Evolutionary conservation across 208 protist genomes (phyloP).

Genomic region (Leishmania tropica): DNA sequence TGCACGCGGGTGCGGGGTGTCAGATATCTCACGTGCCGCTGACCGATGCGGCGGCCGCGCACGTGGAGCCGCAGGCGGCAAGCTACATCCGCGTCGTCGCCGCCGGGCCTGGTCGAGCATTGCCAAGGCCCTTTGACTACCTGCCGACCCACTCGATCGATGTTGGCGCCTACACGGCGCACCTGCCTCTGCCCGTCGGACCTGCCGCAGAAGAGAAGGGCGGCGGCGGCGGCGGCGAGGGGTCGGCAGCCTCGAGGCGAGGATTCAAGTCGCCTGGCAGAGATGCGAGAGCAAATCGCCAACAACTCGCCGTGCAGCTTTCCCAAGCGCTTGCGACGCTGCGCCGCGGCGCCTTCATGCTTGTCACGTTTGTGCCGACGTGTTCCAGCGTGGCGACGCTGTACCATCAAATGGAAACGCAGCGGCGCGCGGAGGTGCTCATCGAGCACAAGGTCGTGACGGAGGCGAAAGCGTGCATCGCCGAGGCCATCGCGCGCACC

Average conservation of each 20-base stretch:
- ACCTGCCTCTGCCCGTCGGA: conserved; percentile 39
- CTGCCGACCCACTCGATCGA: conserved; percentile 52
- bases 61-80: conserved; percentile 37
- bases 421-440: conserved; percentile 46
- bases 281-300: conserved; percentile 10
- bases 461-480: conserved; percentile 51
- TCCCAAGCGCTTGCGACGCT: conserved; percentile 45
- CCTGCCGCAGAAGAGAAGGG: background rate
- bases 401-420: conserved; percentile 35
- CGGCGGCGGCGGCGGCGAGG: conserved; percentile 4
- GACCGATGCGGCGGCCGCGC: conserved; percentile 38
- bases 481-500: conserved; percentile 55
- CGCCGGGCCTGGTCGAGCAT: conserved; percentile 21
- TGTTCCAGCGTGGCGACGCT: conserved; percentile 42
- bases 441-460: conserved; percentile 38
- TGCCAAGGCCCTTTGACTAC: conserved; percentile 42
- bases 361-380: conserved; percentile 56
- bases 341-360: conserved; percentile 47
- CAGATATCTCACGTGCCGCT: conserved; percentile 69
- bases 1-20: conserved; percentile 50
- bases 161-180: conserved; percentile 63
- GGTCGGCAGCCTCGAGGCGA: background rate
- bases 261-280: background rate
- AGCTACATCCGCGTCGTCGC: conserved; percentile 53
- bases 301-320: conserved; percentile 40